Evolutionary conservation across 192 early-diverging fungal species (phyloP).

Genomic region (Lobosporangium transversale): DNA sequence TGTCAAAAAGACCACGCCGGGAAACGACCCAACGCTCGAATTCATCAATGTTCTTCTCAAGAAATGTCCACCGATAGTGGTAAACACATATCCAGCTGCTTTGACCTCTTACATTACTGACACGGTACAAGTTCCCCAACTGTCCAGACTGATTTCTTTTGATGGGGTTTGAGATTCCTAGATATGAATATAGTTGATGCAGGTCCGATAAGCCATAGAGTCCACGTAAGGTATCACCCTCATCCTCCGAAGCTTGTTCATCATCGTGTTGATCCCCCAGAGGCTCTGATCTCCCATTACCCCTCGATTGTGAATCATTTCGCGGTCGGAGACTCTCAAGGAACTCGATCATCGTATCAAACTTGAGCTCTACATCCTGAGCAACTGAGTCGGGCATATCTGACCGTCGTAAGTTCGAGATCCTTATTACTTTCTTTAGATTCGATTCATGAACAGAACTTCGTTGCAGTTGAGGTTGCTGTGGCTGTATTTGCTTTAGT

Average conservation of each 20-base stretch:
- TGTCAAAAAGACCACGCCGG: constrained; percentile 43
- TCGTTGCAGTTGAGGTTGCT: constrained; percentile 7
- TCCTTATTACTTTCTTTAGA: constrained; percentile 6
- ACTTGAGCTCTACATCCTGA: constrained; percentile 16
- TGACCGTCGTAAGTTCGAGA: constrained; percentile 13
- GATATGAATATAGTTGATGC: constrained; percentile 39
- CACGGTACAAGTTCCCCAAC: constrained; percentile 37
- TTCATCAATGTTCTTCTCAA: constrained; percentile 48
- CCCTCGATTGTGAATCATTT: neutral
- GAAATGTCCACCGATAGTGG: constrained; percentile 51
- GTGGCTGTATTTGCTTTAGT: too few relatives aligned
- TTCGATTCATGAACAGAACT: neutral
- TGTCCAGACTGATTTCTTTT: constrained; percentile 25
- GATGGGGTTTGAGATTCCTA: constrained; percentile 22
- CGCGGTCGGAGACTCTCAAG: constrained; percentile 9
- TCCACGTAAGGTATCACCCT: constrained; percentile 8
- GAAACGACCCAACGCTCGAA: constrained; percentile 43
- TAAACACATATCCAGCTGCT: constrained; percentile 48
- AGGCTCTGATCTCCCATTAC: neutral
- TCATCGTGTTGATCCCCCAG: neutral
- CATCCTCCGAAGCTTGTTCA: neutral
- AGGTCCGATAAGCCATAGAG: constrained; percentile 23
- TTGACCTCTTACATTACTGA: constrained; percentile 37
- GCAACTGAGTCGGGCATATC: constrained; percentile 40
- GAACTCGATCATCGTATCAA: constrained; percentile 33